Base-by-base conservation (phyloP, 129 eudicot genomes). In the Centrapalus pauciflorus region DNA sequence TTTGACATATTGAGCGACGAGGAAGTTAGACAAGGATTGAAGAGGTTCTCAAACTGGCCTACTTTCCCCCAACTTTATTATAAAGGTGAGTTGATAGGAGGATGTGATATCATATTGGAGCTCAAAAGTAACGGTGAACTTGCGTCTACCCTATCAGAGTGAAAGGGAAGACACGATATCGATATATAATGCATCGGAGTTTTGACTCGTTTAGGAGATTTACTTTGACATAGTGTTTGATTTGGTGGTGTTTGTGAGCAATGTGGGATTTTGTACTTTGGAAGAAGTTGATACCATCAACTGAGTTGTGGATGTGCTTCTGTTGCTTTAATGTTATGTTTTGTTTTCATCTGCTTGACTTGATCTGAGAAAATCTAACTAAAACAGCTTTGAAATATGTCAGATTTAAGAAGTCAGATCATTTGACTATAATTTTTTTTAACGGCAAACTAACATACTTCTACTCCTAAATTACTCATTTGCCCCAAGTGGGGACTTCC, bases 11-110 rank as follows among this genome's bases (percentile, higher is more conserved):
- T 89, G 72, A 63, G 75, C 1, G 97, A 94, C 5, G 95, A 89
- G 41, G 97, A 82, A 68, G 94, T 94, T 66, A 84, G 99, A 75
- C 93, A 89, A 61, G 95, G 97, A 5, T 70, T 94, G 64, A 94
- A 89, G 82, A 84, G 71, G 10, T 82, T 72, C 55, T 89, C 99
- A 3, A 94, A 94, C 55, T 94, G 99, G 99, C 99, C 99, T 26
- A 91, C 96, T 5, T 91, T 76, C 71, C 97, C 97, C 0, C 97
- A 91, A 79, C 80, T 91, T 25, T 91, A 91, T 71, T 87, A 91
- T 76, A 91, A 91, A 72, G 97, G 97, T 4, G 97, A 91, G 83
- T 69, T 91, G 82, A 67, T 87, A n/a, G 97, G 97, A 76, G 97
- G 97, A 17, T 91, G 97, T 67, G 97, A 91, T 82, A 91, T 94